phyloP scores from a whole-genome alignment of 73 alveolate genomes.

The Paramecium sonneborni region DNA sequence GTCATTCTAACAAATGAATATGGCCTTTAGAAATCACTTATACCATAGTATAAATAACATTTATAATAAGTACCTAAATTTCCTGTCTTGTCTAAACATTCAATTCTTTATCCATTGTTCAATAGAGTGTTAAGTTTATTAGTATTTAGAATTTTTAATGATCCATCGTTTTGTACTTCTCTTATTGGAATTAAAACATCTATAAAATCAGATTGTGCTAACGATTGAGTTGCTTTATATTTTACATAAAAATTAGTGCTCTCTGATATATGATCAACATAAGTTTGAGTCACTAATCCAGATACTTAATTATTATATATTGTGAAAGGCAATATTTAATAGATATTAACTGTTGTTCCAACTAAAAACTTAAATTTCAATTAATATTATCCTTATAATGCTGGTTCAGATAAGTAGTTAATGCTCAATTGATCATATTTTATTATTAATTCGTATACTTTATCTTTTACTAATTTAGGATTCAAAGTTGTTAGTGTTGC shows the following conservation, averaged over 20 bases:
- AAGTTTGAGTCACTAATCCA: background rate
- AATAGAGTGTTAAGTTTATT: background rate
- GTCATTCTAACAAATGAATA: background rate
- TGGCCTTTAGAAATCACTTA: background rate
- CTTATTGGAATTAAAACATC: background rate
- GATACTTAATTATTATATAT: background rate
- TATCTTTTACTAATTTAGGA: background rate
- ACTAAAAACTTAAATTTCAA: background rate
- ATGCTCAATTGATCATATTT: background rate
- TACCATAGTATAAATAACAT: slow-evolving; percentile 10
- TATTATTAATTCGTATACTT: background rate
- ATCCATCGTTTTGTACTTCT: background rate
- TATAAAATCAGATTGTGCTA: background rate
- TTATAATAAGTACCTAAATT: background rate
- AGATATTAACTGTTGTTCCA: background rate
- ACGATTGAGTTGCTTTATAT: background rate
- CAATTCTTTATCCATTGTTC: background rate
- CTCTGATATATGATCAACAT: background rate
- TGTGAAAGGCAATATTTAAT: background rate
- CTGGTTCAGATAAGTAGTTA: background rate
- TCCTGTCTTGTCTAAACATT: background rate
- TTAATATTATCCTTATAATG: background rate
- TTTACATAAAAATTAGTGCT: background rate
- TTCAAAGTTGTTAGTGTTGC: background rate
- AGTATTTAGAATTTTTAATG: background rate